Conservation (phyloP, 31 red algal genomes). For the Porphyra umbilicalis region DNA sequence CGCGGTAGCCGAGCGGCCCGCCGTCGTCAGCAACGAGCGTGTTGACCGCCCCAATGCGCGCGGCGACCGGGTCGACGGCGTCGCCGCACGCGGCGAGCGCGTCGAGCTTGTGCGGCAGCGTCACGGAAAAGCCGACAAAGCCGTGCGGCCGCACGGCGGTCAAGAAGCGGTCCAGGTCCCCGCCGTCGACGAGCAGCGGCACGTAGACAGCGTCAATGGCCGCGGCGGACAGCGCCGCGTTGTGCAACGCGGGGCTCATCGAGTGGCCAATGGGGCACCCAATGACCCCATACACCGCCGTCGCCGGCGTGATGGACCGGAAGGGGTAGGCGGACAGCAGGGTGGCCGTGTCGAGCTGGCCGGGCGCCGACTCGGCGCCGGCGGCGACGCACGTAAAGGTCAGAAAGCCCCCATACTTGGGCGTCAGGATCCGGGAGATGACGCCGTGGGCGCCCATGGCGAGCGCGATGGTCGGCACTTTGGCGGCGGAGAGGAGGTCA, state of each 20-base stretch:
- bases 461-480: conserved; percentile 54
- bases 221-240: conserved; percentile 35
- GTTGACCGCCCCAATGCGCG: conserved; percentile 87
- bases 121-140: conserved; percentile 80
- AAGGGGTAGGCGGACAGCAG: conserved; percentile 67
- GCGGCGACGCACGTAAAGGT: conserved; percentile 68
- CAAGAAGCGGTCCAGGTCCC: conserved; percentile 29
- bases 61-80: conserved; percentile 64
- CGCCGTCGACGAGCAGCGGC: conserved; percentile 58
- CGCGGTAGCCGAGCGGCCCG: conserved; percentile 21
- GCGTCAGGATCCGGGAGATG: conserved; percentile 55
- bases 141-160: conserved; percentile 34
- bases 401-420: conserved; percentile 77
- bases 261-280: conserved; percentile 73
- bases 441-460: conserved; percentile 84
- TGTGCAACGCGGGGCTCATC: conserved; percentile 88
- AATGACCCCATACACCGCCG: conserved; percentile 81
- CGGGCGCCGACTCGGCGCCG: conserved; percentile 73
- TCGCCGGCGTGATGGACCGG: conserved; percentile 23
- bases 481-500: conserved; percentile 19
- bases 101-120: conserved; percentile 81
- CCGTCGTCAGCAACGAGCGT: conserved; percentile 51
- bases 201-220: conserved; percentile 57
- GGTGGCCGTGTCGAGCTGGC: conserved; percentile 54
- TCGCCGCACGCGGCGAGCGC: conserved; percentile 53